Percentiles rank a stretch among this genome's conserved stretches.
Conservation (phyloP, 2,329 filamentous ascomycete species). For the Xylariaceae sp. region DNA sequence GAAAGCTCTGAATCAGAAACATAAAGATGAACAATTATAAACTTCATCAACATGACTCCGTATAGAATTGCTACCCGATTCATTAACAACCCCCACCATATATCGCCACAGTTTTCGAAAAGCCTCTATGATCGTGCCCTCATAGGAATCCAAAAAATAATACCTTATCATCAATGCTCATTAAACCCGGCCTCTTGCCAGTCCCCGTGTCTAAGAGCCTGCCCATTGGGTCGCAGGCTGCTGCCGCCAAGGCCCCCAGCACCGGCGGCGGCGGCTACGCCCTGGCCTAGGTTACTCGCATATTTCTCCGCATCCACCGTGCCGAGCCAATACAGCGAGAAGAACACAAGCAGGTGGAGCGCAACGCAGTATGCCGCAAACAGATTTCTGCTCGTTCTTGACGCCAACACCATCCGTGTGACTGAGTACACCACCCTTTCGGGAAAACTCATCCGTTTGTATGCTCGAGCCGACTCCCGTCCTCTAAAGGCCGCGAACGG, state of each 20-base stretch:
- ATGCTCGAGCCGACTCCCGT: constrained; percentile 84
- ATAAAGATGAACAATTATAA: no score
- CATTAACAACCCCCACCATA: background rate
- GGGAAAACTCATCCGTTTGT: constrained; percentile 87
- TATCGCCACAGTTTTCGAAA: background rate
- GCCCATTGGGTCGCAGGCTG: constrained; percentile 24
- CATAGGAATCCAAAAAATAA: constrained; percentile 13
- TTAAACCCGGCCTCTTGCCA: constrained; percentile 63
- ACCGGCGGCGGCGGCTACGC: constrained; percentile 43
- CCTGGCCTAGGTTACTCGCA: constrained; percentile 52
- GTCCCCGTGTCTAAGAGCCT: constrained; percentile 44
- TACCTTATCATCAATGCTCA: constrained; percentile 32
- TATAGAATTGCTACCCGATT: background rate
- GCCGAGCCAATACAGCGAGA: constrained; percentile 81
- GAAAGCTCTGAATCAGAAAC: no score
- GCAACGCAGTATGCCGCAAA: constrained; percentile 90
- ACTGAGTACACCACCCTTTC: constrained; percentile 88
- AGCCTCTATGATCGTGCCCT: background rate
- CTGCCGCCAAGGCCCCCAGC: constrained; percentile 37
- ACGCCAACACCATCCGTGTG: constrained; percentile 85
- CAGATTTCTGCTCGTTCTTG: constrained; percentile 83
- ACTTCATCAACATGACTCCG: background rate
- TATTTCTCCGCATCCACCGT: constrained; percentile 61
- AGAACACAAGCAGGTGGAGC: constrained; percentile 82
- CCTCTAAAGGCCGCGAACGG: constrained; percentile 94